Evolutionary conservation across 306 rosid species (phyloP).

Genomic region (Gastrolobium bilobum): DNA sequence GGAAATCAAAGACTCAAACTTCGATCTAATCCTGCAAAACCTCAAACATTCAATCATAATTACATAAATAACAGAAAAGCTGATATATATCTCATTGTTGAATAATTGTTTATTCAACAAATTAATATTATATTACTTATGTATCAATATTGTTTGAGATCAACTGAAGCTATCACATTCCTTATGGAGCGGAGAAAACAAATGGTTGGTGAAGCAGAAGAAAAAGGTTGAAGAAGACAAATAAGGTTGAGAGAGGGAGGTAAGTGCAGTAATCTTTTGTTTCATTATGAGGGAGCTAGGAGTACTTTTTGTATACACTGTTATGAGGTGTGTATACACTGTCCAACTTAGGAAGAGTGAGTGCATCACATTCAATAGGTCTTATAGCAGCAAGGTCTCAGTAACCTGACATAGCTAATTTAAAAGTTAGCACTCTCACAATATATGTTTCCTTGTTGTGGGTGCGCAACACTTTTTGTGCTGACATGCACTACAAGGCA

Average conservation of each 20-base stretch:
- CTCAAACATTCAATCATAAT: conserved; percentile 5
- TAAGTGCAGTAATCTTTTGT: conserved; percentile 1
- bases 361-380: conserved; percentile 44
- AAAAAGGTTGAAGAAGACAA: conserved; percentile 34
- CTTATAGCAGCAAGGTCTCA: conserved; percentile 33
- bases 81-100: no score
- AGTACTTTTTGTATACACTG: no score
- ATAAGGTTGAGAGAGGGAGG: conserved; percentile 26
- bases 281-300: conserved; percentile 24
- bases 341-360: conserved; percentile 6
- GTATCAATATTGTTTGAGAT: no score
- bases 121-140: no score
- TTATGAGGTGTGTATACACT: not conserved
- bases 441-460: conserved; percentile 45
- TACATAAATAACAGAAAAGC: conserved; percentile 25
- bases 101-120: no score
- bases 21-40: not conserved
- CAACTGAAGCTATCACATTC: conserved; percentile 29
- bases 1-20: not conserved
- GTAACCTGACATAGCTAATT: conserved; percentile 58
- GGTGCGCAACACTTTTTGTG: conserved; percentile 69
- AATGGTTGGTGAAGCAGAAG: conserved; percentile 17
- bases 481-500: conserved; percentile 84
- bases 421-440: conserved; percentile 62
- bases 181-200: conserved; percentile 17